Percentiles rank a stretch among this genome's conserved stretches.
These are phyloP conservation scores for Plectosphaerella sp. DNA, from an alignment of 2,329 filamentous ascomycete genomes.

Conservation along the genomic window DNA sequence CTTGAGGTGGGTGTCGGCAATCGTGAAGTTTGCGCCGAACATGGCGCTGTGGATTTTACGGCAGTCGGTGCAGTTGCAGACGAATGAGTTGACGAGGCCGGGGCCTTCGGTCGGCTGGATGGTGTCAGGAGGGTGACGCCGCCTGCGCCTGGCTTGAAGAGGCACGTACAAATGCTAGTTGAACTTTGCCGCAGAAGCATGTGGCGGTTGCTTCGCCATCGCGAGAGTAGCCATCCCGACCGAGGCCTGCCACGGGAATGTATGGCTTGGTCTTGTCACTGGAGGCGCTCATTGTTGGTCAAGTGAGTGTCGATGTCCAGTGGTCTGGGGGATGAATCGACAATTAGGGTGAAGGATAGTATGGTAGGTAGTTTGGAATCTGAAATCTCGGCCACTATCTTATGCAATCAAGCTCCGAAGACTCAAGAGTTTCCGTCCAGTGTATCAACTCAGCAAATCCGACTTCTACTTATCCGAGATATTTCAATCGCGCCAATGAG, in stretches of 20 bases:
- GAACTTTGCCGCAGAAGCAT: conserved; percentile 54
- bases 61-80: conserved; percentile 60
- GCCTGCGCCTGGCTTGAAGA: not conserved
- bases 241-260: conserved; percentile 31
- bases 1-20: conserved; percentile 37
- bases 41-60: conserved; percentile 59
- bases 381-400: no score
- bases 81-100: conserved; percentile 43
- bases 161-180: conserved; percentile 45
- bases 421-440: no score
- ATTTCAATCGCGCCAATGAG: no score
- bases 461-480: no score
- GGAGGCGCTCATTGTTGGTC: not conserved
- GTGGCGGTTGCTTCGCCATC: conserved; percentile 49
- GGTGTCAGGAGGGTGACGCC: not conserved
- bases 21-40: conserved; percentile 55
- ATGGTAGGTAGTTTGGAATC: no score
- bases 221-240: conserved; percentile 37
- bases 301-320: no score
- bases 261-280: not conserved
- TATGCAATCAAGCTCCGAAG: no score
- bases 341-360: no score
- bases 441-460: no score
- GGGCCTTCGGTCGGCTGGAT: conserved; percentile 37
- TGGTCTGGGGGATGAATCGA: no score